These are phyloP conservation scores for Ophiostoma triangulosporum DNA, from an alignment of 2,329 filamentous ascomycete genomes.

Conservation along the genomic window DNA sequence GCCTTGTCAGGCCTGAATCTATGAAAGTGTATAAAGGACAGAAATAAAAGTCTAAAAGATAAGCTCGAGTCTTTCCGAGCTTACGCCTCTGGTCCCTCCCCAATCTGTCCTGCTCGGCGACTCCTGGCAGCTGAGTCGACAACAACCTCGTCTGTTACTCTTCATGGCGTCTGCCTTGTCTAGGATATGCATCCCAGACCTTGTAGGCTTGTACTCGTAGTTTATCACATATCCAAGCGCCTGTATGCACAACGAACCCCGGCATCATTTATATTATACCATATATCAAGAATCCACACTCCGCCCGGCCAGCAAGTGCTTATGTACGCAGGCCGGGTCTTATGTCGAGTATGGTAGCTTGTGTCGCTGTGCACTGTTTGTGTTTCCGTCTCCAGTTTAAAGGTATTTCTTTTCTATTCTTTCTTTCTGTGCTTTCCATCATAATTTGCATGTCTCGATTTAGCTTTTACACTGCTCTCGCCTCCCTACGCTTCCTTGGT, in stretches of 20 bases:
- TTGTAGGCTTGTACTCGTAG: too few relatives aligned
- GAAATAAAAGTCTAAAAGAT: too few relatives aligned
- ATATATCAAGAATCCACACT: not conserved
- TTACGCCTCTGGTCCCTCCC: too few relatives aligned
- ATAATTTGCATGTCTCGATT: too few relatives aligned
- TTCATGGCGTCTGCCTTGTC: slow-evolving; percentile 15
- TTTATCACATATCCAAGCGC: too few relatives aligned
- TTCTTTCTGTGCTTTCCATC: too few relatives aligned
- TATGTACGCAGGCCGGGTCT: not conserved
- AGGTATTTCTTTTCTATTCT: not conserved
- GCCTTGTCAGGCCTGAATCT: too few relatives aligned
- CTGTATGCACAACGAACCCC: not conserved
- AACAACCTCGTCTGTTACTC: slow-evolving; percentile 15
- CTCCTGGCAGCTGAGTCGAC: slow-evolving; percentile 16
- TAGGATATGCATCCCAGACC: slow-evolving; percentile 9
- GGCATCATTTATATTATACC: slow-evolving; percentile 4
- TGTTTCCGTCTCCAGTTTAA: not conserved
- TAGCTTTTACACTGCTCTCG: too few relatives aligned
- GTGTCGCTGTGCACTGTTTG: slow-evolving; percentile 1
- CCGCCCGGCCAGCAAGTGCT: slow-evolving; percentile 7
- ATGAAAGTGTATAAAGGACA: too few relatives aligned
- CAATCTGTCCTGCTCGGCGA: not conserved
- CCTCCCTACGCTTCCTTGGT: too few relatives aligned
- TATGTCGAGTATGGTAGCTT: not conserved
- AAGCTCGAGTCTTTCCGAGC: too few relatives aligned